These are phyloP conservation scores for Diaporthe humulicola DNA, from an alignment of 2,329 filamentous ascomycete genomes.

Conservation along the genomic window DNA sequence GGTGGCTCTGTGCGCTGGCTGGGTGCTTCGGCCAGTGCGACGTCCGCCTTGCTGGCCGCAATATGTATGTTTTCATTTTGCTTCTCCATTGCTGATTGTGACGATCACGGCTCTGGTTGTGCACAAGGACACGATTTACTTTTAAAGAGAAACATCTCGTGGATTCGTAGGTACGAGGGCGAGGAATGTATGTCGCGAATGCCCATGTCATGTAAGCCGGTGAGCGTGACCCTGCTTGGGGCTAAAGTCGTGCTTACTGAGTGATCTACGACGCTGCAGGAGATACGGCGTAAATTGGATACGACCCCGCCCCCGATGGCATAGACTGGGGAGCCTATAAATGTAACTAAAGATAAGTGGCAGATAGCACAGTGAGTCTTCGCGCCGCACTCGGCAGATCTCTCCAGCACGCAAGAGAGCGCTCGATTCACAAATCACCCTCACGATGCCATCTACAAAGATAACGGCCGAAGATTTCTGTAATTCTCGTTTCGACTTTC, in stretches of 20 bases:
- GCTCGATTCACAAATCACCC: neutral
- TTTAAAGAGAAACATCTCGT: neutral
- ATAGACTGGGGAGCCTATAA: neutral
- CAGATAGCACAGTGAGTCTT: neutral
- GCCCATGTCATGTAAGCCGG: neutral
- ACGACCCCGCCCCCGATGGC: neutral
- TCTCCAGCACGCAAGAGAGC: neutral
- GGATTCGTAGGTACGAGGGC: neutral
- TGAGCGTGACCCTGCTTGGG: neutral
- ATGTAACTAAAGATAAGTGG: neutral
- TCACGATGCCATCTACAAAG: neutral
- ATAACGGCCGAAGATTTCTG: neutral
- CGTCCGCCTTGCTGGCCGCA: neutral
- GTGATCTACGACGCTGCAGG: neutral
- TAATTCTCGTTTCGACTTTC: conserved; percentile 51
- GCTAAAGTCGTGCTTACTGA: conserved; percentile 18
- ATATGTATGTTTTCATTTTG: neutral
- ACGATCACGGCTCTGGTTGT: neutral
- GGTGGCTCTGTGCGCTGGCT: neutral
- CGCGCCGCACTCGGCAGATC: neutral
- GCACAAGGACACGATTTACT: neutral
- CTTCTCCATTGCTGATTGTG: neutral
- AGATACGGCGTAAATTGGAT: neutral
- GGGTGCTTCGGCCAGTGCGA: conserved; percentile 51
- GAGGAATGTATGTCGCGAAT: neutral